phyloP scores from a whole-genome alignment of 2,329 filamentous ascomycete species.

The Colletotrichum acutatum region DNA sequence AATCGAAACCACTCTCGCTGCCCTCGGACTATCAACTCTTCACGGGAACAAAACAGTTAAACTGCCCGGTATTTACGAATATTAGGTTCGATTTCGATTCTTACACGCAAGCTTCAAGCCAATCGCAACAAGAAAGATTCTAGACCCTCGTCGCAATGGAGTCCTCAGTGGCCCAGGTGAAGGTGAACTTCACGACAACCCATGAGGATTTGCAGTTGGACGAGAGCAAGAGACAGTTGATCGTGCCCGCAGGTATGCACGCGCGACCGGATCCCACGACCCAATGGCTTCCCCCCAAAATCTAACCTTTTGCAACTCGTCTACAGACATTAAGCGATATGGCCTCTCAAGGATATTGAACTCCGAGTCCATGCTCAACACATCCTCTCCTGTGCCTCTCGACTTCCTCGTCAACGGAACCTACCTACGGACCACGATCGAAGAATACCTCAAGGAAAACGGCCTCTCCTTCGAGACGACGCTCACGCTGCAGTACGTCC shows the following conservation, averaged over 20 bases:
- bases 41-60: background rate
- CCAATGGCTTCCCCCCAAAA: constrained; percentile 16
- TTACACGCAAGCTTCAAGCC: background rate
- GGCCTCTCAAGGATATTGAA: constrained; percentile 77
- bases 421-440: constrained; percentile 88
- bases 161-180: constrained; percentile 64
- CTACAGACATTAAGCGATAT: constrained; percentile 73
- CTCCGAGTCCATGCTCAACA: constrained; percentile 77
- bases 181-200: constrained; percentile 75
- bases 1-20: background rate
- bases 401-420: constrained; percentile 97
- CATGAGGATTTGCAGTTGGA: constrained; percentile 71
- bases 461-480: constrained; percentile 91
- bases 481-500: constrained; percentile 90
- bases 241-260: constrained; percentile 69
- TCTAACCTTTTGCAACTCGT: background rate
- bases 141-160: constrained; percentile 46
- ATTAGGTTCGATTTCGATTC: background rate
- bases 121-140: background rate
- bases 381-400: constrained; percentile 76
- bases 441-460: constrained; percentile 87
- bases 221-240: constrained; percentile 69
- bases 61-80: background rate
- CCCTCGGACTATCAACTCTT: background rate
- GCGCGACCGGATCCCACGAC: background rate